A percentile compares a stretch with the other conserved stretches of the same genome.
phyloP scores from a whole-genome alignment of 768 basidiomycete genomes.

The Leucosporidium creatinivorum region DNA sequence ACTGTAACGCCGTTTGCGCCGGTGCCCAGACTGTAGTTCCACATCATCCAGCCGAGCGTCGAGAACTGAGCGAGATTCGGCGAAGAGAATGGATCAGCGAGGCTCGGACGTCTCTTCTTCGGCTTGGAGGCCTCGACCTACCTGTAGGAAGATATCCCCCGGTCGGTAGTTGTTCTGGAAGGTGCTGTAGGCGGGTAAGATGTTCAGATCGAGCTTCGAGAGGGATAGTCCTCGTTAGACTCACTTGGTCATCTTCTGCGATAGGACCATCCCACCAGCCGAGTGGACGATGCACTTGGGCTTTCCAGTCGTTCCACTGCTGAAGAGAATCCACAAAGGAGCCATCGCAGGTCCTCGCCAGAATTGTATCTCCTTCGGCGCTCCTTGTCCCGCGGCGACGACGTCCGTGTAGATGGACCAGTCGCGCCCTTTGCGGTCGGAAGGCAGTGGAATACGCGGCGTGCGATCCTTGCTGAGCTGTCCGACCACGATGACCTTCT shows the following conservation, averaged over 20 bases:
- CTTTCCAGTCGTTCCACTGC: constrained; percentile 69
- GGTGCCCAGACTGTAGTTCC: constrained; percentile 56
- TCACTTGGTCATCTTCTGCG: constrained; percentile 43
- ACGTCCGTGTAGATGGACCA: constrained; percentile 22
- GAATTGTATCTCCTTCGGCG: constrained; percentile 22
- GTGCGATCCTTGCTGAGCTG: constrained; percentile 20
- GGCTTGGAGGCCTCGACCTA: constrained; percentile 46
- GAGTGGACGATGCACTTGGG: constrained; percentile 75
- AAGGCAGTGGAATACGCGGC: constrained; percentile 14
- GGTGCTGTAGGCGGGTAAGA: no score
- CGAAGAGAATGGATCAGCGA: no score
- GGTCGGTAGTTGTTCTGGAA: no score
- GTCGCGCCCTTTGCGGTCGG: not conserved
- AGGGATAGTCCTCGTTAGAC: no score
- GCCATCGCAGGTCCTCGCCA: constrained; percentile 16
- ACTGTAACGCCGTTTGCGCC: constrained; percentile 62
- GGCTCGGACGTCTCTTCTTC: no score
- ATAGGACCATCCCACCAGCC: constrained; percentile 66
- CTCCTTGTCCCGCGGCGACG: constrained; percentile 12
- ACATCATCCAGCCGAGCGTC: constrained; percentile 61
- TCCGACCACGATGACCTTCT: constrained; percentile 32
- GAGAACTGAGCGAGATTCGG: constrained; percentile 25
- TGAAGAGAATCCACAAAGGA: constrained; percentile 53
- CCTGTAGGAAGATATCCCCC: no score
- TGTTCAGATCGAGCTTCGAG: no score